Evolutionary conservation across 2,329 filamentous ascomycete species (phyloP).

Genomic region (Zelopaecilomyces penicillatus): DNA sequence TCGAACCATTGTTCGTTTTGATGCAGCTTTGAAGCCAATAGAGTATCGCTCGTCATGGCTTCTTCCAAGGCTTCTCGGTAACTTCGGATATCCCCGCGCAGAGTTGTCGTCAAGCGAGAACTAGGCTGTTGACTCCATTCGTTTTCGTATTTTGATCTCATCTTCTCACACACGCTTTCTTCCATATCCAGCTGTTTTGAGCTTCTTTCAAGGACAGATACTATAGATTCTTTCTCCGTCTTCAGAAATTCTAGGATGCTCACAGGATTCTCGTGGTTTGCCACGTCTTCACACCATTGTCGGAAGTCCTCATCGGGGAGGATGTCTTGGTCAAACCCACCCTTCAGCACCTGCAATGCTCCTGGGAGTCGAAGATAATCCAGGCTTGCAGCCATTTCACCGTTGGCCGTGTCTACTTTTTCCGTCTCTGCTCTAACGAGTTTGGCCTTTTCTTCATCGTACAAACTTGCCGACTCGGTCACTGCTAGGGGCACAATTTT

Average conservation of each 20-base stretch:
- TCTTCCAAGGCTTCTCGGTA: constrained; percentile 87
- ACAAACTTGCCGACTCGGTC: constrained; percentile 91
- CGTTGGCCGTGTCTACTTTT: constrained; percentile 82
- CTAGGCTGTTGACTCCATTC: constrained; percentile 98
- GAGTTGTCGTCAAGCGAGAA: constrained; percentile 75
- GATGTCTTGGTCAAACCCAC: constrained; percentile 83
- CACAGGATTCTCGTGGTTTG: constrained; percentile 71
- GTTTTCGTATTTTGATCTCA: constrained; percentile 91
- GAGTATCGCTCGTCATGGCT: constrained; percentile 75
- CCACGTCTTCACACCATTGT: constrained; percentile 88
- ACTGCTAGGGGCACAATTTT: constrained; percentile 95
- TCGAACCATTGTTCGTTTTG: constrained; percentile 86
- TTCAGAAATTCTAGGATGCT: constrained; percentile 72
- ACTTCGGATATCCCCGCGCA: constrained; percentile 77
- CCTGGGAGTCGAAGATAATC: constrained; percentile 88
- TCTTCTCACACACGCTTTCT: constrained; percentile 97
- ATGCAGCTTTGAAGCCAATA: constrained; percentile 73
- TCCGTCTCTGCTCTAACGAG: constrained; percentile 89
- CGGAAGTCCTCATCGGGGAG: constrained; percentile 84
- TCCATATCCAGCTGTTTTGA: constrained; percentile 91
- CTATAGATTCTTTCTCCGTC: constrained; percentile 67
- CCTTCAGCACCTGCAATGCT: constrained; percentile 84
- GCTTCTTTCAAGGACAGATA: constrained; percentile 65
- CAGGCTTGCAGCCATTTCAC: constrained; percentile 90
- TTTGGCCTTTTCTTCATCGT: constrained; percentile 98